Base-by-base conservation (phyloP, 1,284 basidiomycete genomes). In the Mycena citricolor region DNA sequence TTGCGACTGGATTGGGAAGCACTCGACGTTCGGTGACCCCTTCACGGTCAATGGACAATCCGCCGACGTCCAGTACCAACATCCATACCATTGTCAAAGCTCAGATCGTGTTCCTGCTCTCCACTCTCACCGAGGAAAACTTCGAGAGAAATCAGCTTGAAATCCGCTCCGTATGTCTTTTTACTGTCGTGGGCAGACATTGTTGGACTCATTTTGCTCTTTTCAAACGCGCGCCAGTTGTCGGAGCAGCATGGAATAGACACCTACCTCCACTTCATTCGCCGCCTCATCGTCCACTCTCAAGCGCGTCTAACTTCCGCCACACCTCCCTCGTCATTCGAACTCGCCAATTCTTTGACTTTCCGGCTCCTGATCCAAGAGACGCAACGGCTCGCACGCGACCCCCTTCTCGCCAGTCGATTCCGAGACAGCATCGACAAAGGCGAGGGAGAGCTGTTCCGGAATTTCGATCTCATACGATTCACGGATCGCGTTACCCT, bases 221-320 rank as follows among this genome's bases (percentile, higher is more conserved):
- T 41, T 52, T 46, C 51, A 40, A 47, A 53, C 48, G 52, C 49
- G 51, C 51, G 43, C 44, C 64, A 97, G 93, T 80, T 97, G 57
- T 90, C 91, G 53, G 91, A 95, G 61, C 88, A 91, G 63, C 90
- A 97, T 77, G 91, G 92, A 44, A 78, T 91, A 59, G 94, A 95
- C 66, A 94, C 92, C 53, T 95, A 97, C 69, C 80, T 93, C 50
- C 92, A 97, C 68, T 94, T 94, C 70, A 89, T 97, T 55, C 87
- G 93, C 52, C 86, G 94, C 51, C 85, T 95, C 64, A 90, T 94
- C 59, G 81, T 86, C 34, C 86, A 91, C 51, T 86, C 85, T n/a
- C 83, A 86, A 65, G 69, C 78, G 39, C 76, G 86, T 51, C 75
- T 87, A 33, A 61, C 76, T 11, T 70, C 80, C 23, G 66, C 75